Base-by-base conservation (phyloP, 2,329 filamentous ascomycete species). In the Mycosphaerella sp. region DNA sequence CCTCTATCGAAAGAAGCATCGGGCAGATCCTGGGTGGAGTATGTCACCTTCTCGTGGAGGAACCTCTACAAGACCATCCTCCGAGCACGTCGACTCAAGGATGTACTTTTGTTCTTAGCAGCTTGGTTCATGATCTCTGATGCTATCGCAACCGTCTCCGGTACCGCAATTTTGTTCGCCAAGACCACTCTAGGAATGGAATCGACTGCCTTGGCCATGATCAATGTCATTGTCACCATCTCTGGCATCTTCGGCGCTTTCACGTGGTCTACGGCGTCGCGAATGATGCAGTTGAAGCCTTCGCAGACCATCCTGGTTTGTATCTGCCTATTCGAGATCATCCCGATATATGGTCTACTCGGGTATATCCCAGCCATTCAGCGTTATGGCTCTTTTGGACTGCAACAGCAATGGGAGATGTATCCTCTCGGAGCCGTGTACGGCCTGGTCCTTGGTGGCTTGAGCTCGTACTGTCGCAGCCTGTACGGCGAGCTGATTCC, bases 361-460 rank as follows among this genome's bases (percentile, higher is more conserved):
- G 91, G 91, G 1, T 96, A 93, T 66, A 78, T 97, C 12, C 89
- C 91, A 0, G 82, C 88, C 6, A 79, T 98, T 45, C 80, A 83
- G 63, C 74, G 77, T 6, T 82, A 86, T 71, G 91, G 89, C 0
- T 83, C 88, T 4, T 74, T 90, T 40, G 93, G 93, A 1, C 78
- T 98, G n/a, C 90, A 95, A 70, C 85, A 93, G 67, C 85, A 88
- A 2, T 95, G 90, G 88, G 93, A 98, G 65, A 96, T 98, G 89
- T 97, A 93, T 64, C 88, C 89, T 0, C 74, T 98, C 1, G 91
- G 89, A 0, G 87, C 87, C 2, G 82, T 97, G 10, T 97, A 96
- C 70, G 93, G 93, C 0, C 82, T 98, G 47, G 91, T 97, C 1
- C 82, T 97, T 31, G 93, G 93, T n/a, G 93, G 93, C 0, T 74